Conservation (phyloP, 139 green algal genomes). For the Zygnema circumcarinatum region DNA sequence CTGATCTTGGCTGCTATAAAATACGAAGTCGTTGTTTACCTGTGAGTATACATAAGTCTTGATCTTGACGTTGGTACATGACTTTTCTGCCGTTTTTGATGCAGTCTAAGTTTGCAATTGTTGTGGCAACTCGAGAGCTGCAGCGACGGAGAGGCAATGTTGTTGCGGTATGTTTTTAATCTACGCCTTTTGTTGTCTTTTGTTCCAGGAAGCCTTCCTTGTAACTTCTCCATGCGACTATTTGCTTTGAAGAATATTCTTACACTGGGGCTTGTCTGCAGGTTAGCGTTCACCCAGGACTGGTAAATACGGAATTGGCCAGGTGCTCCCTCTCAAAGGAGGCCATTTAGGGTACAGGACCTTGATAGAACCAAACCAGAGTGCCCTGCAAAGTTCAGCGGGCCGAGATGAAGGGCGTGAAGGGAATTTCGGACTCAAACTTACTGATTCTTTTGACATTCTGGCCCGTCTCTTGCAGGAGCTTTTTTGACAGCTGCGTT, state of each 20-base stretch:
- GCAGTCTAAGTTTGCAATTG: slow-evolving; percentile 52
- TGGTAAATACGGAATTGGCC: slow-evolving; percentile 36
- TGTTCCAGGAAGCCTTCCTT: slow-evolving; percentile 1
- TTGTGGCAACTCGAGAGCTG: slow-evolving; percentile 43
- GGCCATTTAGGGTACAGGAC: too few species aligned
- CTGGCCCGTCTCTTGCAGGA: neutral
- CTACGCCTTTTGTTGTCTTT: neutral
- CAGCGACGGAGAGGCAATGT: slow-evolving; percentile 25
- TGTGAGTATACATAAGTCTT: too few species aligned
- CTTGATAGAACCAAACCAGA: too few species aligned
- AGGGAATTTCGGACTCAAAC: neutral
- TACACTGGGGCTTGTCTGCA: slow-evolving; percentile 27
- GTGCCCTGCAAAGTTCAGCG: neutral
- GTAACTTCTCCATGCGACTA: slow-evolving; percentile 15
- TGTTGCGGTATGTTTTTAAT: slow-evolving; percentile 11
- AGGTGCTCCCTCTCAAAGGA: slow-evolving; percentile 10
- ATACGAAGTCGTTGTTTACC: too few species aligned
- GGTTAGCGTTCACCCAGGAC: slow-evolving; percentile 47
- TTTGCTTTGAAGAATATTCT: neutral
- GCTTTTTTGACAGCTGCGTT: too few species aligned
- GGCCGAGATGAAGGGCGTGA: neutral
- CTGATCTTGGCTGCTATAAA: too few species aligned
- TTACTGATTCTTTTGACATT: neutral
- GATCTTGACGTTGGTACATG: too few species aligned
- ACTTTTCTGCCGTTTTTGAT: too few species aligned